phyloP scores from a whole-genome alignment of 1,284 basidiomycete species.

The Puccinia horiana region DNA sequence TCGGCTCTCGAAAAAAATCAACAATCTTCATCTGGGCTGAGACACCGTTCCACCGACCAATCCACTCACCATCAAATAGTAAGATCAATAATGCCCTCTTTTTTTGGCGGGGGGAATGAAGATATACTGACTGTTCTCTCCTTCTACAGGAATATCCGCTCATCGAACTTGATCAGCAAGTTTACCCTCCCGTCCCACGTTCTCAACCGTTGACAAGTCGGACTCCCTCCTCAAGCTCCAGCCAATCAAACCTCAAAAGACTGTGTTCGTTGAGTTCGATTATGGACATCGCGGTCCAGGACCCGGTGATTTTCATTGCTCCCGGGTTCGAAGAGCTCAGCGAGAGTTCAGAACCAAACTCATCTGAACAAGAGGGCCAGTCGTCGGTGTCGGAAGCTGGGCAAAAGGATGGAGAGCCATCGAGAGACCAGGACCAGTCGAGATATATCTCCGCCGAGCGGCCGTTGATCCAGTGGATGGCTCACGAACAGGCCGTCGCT shows the following conservation, averaged over 20 bases:
- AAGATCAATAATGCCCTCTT: background rate
- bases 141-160: constrained; percentile 16
- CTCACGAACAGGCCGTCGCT: background rate
- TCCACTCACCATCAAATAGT: background rate
- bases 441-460: background rate
- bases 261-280: background rate
- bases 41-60: background rate
- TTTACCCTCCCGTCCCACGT: constrained; percentile 2
- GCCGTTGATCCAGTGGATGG: background rate
- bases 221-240: background rate
- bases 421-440: background rate
- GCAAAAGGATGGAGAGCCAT: background rate
- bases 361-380: background rate
- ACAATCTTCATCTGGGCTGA: background rate
- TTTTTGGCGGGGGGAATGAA: background rate
- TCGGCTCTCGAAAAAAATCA: background rate
- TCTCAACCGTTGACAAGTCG: background rate
- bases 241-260: background rate
- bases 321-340: background rate
- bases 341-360: background rate
- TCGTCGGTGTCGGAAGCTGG: background rate
- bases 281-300: background rate
- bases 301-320: background rate
- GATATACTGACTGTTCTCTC: background rate
- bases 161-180: constrained; percentile 8